A percentile compares a stretch with the other conserved stretches of the same genome.
These are phyloP conservation scores for Trichoderma pleuroti DNA, from an alignment of 2,329 filamentous ascomycete genomes.

Conservation along the genomic window DNA sequence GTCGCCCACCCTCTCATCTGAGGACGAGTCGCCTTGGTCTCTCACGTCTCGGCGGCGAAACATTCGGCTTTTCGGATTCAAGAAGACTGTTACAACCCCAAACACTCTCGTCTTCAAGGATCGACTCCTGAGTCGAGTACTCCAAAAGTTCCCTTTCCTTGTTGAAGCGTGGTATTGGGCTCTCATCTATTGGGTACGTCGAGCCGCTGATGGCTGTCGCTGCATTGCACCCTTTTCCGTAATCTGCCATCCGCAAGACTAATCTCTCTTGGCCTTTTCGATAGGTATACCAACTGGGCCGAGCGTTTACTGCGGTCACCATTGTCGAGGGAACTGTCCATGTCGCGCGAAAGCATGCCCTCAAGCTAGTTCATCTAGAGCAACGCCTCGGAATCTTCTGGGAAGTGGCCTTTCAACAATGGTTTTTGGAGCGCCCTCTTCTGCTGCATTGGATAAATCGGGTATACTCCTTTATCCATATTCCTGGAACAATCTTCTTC, in stretches of 20 bases:
- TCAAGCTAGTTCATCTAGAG: slow-evolving; percentile 65
- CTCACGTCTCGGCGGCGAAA: slow-evolving; percentile 32
- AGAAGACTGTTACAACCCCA: slow-evolving; percentile 31
- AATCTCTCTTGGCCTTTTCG: neutral
- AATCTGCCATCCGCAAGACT: neutral
- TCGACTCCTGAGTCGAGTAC: slow-evolving; percentile 44
- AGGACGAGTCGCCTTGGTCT: slow-evolving; percentile 26
- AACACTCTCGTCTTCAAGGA: slow-evolving; percentile 34
- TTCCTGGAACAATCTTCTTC: slow-evolving; percentile 71
- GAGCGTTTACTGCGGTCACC: slow-evolving; percentile 67
- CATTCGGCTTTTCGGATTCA: slow-evolving; percentile 33
- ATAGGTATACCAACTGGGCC: slow-evolving; percentile 70
- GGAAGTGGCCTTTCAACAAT: slow-evolving; percentile 58
- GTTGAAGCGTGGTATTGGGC: slow-evolving; percentile 77
- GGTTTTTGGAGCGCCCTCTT: slow-evolving; percentile 47
- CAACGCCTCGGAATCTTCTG: slow-evolving; percentile 61
- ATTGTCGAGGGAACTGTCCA: slow-evolving; percentile 65
- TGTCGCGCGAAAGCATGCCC: slow-evolving; percentile 64
- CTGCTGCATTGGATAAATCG: slow-evolving; percentile 68
- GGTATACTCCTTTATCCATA: slow-evolving; percentile 74
- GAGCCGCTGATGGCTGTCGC: neutral
- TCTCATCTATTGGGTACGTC: slow-evolving; percentile 69
- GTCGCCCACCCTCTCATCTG: slow-evolving; percentile 26
- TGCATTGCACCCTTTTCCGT: neutral
- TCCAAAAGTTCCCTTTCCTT: slow-evolving; percentile 66